Conservation (phyloP, 192 early-diverging fungal species). For the Coemansia sp. region DNA sequence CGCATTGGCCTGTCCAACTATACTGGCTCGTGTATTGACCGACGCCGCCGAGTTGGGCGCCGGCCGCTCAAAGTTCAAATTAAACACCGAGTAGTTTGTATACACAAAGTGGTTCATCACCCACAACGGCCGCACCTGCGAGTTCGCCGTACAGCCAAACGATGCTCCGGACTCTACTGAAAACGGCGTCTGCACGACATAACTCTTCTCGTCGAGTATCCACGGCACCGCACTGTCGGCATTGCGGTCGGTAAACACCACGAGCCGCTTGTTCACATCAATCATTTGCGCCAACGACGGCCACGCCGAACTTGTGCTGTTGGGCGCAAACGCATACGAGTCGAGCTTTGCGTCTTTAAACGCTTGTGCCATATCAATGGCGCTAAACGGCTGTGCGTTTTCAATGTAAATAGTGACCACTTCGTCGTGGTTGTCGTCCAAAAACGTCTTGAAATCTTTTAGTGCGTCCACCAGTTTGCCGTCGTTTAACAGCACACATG, state of each 20-base stretch:
- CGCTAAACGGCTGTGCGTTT: conserved; percentile 58
- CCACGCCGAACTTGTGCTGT: conserved; percentile 55
- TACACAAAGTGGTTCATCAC: conserved; percentile 78
- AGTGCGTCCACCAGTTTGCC: conserved; percentile 62
- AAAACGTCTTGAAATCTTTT: conserved; percentile 56
- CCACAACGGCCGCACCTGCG: conserved; percentile 55
- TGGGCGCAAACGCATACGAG: conserved; percentile 54
- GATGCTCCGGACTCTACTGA: conserved; percentile 46
- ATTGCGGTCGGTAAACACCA: conserved; percentile 62
- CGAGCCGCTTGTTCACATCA: conserved; percentile 60
- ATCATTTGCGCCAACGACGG: conserved; percentile 71
- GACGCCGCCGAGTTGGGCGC: conserved; percentile 50
- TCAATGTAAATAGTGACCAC: conserved; percentile 77
- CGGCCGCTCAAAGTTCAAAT: conserved; percentile 54
- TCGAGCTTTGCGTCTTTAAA: conserved; percentile 58
- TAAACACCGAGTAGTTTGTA: conserved; percentile 34
- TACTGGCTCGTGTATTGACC: conserved; percentile 58
- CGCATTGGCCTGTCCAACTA: conserved; percentile 58
- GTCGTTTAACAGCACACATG: conserved; percentile 63
- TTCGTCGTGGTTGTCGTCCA: conserved; percentile 68
- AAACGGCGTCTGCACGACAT: conserved; percentile 74
- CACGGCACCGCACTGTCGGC: conserved; percentile 62
- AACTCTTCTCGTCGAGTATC: conserved; percentile 65
- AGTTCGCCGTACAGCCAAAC: conserved; percentile 57
- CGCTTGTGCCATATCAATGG: conserved; percentile 53